Percentiles rank a stretch among this genome's conserved stretches.
phyloP scores from a whole-genome alignment of 2,329 filamentous ascomycete genomes.

The Polytolypa hystricis region DNA sequence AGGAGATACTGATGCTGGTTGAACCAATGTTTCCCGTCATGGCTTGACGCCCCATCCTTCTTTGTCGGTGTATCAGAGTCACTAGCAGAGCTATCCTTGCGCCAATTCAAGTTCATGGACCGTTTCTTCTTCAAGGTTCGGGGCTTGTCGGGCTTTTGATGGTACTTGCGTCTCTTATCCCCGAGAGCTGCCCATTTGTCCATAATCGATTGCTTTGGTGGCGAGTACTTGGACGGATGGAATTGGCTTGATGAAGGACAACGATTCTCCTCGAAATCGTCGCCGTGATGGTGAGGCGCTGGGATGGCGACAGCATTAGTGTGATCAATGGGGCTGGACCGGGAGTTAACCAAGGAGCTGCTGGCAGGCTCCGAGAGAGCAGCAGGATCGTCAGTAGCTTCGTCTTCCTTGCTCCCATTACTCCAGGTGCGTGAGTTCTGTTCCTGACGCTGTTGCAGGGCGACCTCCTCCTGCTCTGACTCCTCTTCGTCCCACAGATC shows the following conservation, averaged over 20 bases:
- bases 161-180: conserved; percentile 64
- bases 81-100: conserved; percentile 31
- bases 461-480: conserved; percentile 50
- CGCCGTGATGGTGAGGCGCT: conserved; percentile 55
- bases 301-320: conserved; percentile 40
- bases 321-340: conserved; percentile 28
- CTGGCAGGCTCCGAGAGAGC: conserved; percentile 42
- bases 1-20: conserved; percentile 29
- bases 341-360: conserved; percentile 41
- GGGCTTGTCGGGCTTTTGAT: conserved; percentile 42
- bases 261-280: conserved; percentile 63
- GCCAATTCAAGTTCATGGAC: conserved; percentile 31
- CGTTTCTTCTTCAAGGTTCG: conserved; percentile 37
- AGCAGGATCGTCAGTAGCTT: conserved; percentile 37
- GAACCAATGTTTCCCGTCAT: conserved; percentile 13
- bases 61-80: no score
- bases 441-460: conserved; percentile 47
- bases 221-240: conserved; percentile 47
- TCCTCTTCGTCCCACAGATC: conserved; percentile 97
- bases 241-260: conserved; percentile 24
- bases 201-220: conserved; percentile 40
- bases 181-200: conserved; percentile 90
- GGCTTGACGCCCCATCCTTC: conserved; percentile 22
- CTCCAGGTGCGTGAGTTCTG: conserved; percentile 70
- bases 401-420: conserved; percentile 54